Evolutionary conservation across 2,329 filamentous ascomycete species (phyloP).

Genomic region (Calonectria hawksworthii): DNA sequence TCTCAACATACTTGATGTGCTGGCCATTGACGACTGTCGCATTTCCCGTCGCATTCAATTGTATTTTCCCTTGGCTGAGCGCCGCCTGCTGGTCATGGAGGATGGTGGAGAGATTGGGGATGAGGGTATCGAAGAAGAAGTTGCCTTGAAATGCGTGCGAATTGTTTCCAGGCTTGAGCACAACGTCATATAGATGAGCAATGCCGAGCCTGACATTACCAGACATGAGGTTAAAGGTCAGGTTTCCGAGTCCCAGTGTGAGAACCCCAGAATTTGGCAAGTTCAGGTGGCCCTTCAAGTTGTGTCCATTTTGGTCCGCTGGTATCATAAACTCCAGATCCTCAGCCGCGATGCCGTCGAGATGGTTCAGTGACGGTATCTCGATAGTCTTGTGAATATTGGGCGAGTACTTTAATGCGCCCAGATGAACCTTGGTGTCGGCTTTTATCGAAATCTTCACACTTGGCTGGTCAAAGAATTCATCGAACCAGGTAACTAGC

Average conservation of each 20-base stretch:
- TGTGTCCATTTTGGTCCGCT: constrained; percentile 53
- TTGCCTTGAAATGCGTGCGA: constrained; percentile 56
- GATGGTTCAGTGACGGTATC: constrained; percentile 55
- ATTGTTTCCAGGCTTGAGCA: constrained; percentile 60
- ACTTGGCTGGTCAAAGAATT: constrained; percentile 54
- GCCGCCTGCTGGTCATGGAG: constrained; percentile 54
- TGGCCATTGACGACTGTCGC: constrained; percentile 57
- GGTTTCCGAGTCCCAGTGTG: constrained; percentile 59
- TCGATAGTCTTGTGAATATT: constrained; percentile 58
- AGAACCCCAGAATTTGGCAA: constrained; percentile 62
- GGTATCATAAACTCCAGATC: constrained; percentile 56
- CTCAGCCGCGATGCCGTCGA: constrained; percentile 55
- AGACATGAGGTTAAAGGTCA: constrained; percentile 60
- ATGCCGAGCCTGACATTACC: constrained; percentile 57
- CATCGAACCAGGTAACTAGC: constrained; percentile 55
- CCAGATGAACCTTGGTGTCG: constrained; percentile 54
- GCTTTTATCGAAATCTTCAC: constrained; percentile 56
- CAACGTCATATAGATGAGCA: constrained; percentile 54
- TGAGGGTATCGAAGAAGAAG: constrained; percentile 56
- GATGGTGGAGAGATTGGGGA: constrained; percentile 58
- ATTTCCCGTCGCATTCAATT: constrained; percentile 58
- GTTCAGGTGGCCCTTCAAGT: constrained; percentile 58
- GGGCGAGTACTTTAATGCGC: constrained; percentile 53
- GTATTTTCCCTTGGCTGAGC: constrained; percentile 56
- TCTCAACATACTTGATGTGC: constrained; percentile 60